Evolutionary conservation across 441 rosid genomes (phyloP).

Genomic region (Hura crepitans): DNA sequence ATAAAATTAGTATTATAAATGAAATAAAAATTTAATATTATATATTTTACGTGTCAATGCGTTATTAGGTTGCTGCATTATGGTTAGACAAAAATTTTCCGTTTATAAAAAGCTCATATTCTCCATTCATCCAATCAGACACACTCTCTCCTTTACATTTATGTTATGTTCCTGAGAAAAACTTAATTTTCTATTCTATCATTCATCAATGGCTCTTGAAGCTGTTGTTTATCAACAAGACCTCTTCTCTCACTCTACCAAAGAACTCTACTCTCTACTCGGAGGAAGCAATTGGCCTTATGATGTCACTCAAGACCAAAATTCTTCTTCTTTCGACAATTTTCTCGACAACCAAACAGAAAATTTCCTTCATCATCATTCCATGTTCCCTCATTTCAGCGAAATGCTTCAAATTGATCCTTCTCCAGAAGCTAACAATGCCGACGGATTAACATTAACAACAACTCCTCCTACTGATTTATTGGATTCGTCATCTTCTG

Average conservation of each 20-base stretch:
- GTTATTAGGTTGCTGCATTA: too few species aligned
- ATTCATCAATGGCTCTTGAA: constrained; percentile 57
- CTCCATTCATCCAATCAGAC: constrained; percentile 11
- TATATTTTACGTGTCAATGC: constrained; percentile 47
- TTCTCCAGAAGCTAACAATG: constrained; percentile 20
- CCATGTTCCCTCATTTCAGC: constrained; percentile 27
- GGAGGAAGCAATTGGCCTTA: constrained; percentile 36
- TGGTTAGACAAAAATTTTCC: too few species aligned
- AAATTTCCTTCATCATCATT: constrained; percentile 24
- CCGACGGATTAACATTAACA: neutral
- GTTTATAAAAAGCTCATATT: constrained; percentile 37
- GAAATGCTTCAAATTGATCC: constrained; percentile 29
- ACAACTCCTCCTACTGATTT: neutral
- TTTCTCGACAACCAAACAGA: constrained; percentile 43
- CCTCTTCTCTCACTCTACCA: constrained; percentile 34
- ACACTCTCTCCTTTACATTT: constrained; percentile 1
- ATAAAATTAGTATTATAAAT: neutral
- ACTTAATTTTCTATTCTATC: too few species aligned
- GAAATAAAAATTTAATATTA: constrained; percentile 15
- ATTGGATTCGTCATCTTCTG: constrained; percentile 8
- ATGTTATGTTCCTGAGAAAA: constrained; percentile 6
- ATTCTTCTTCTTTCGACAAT: constrained; percentile 27
- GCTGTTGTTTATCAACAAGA: constrained; percentile 57
- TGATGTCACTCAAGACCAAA: constrained; percentile 25
- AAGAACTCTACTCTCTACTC: constrained; percentile 44